phyloP scores from a whole-genome alignment of 176 grass and related monocot genomes.

The Triticum timopheevii region DNA sequence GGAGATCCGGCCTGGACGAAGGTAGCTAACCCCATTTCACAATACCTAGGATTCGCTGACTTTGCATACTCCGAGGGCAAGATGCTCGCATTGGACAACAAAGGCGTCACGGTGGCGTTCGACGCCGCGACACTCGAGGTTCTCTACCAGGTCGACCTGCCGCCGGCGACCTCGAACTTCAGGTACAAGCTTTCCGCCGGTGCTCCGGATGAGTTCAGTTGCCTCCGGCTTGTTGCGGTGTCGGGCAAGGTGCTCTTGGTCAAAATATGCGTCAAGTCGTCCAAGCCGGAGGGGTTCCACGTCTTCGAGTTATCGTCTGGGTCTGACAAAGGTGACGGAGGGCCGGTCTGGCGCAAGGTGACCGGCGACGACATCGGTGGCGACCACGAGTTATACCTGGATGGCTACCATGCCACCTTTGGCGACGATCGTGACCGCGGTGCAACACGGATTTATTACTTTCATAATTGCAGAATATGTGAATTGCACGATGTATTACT shows the following conservation, averaged over 20 bases:
- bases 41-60: neutral
- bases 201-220: neutral
- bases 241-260: neutral
- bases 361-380: neutral
- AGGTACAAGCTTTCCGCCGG: neutral
- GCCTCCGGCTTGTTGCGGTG: neutral
- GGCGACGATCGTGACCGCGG: neutral
- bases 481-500: no score
- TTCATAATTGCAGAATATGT: no score
- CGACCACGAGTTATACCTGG: neutral
- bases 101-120: neutral
- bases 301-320: neutral
- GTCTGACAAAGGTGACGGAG: no score
- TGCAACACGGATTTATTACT: neutral
- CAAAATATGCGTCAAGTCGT: neutral
- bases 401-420: neutral
- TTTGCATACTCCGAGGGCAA: neutral
- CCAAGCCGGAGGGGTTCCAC: neutral
- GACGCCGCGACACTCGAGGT: neutral
- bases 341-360: neutral
- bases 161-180: no score
- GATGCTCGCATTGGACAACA: neutral
- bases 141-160: neutral
- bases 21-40: neutral
- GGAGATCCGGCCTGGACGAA: conserved; percentile 14